Evolutionary conservation across 2,329 filamentous ascomycete species (phyloP).

Genomic region (Diaporthe citriasiana): DNA sequence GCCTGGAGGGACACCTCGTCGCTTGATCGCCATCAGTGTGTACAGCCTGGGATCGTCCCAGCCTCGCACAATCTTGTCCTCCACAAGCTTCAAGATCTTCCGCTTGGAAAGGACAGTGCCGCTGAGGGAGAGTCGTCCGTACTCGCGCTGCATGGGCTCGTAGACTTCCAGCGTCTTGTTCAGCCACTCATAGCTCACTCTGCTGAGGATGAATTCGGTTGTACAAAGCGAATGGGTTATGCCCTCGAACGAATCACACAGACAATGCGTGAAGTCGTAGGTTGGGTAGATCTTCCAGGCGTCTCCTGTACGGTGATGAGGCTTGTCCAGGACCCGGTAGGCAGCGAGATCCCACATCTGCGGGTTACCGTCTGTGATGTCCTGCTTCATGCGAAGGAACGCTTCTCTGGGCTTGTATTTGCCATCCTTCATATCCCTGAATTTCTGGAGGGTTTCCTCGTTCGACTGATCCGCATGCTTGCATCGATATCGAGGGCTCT

Average conservation of each 20-base stretch:
- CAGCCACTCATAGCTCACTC: slow-evolving; percentile 92
- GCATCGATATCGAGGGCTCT: slow-evolving; percentile 82
- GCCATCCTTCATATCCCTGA: slow-evolving; percentile 90
- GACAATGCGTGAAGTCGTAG: slow-evolving; percentile 92
- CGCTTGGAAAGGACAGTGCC: slow-evolving; percentile 92
- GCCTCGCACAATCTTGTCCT: slow-evolving; percentile 77
- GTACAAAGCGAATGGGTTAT: slow-evolving; percentile 76
- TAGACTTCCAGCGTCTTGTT: slow-evolving; percentile 87
- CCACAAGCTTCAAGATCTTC: slow-evolving; percentile 83
- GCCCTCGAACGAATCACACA: slow-evolving; percentile 92
- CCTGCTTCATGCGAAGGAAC: slow-evolving; percentile 93
- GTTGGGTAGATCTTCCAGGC: slow-evolving; percentile 96
- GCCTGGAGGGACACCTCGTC: slow-evolving; percentile 88
- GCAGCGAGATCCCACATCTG: slow-evolving; percentile 98
- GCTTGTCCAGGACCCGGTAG: slow-evolving; percentile 80
- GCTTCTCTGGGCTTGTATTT: slow-evolving; percentile 89
- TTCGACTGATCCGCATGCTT: slow-evolving; percentile 80
- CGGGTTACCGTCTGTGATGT: slow-evolving; percentile 85
- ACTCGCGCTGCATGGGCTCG: slow-evolving; percentile 87
- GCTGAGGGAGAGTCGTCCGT: slow-evolving; percentile 79
- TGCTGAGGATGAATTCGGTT: slow-evolving; percentile 42
- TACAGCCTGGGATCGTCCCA: slow-evolving; percentile 95
- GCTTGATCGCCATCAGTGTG: slow-evolving; percentile 85
- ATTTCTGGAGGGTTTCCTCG: slow-evolving; percentile 84
- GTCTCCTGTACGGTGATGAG: slow-evolving; percentile 83